phyloP scores from a whole-genome alignment of 176 grass and related monocot species.

The Oryza punctata region DNA sequence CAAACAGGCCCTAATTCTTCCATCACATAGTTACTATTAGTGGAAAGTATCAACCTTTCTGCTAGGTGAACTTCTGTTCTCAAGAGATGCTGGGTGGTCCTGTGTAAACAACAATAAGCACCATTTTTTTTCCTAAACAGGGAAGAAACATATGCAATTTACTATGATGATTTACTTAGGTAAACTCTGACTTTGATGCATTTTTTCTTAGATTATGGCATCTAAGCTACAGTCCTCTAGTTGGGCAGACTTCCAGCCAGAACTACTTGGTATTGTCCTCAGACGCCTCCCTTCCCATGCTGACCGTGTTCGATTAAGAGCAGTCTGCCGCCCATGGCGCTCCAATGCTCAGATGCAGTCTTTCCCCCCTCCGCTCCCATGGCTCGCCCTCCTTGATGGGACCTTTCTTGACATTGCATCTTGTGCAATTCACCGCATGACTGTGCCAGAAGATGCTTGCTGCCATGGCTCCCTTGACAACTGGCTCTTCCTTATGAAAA shows the following conservation, averaged over 20 bases:
- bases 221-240: background rate
- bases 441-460: background rate
- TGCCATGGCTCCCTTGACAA: background rate
- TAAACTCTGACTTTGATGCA: background rate
- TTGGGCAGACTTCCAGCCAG: background rate
- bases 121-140: background rate
- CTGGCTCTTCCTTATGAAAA: conserved; percentile 2
- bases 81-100: background rate
- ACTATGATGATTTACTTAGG: background rate
- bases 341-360: background rate
- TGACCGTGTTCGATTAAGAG: conserved; percentile 17
- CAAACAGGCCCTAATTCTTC: too few species aligned
- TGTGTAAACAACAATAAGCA: background rate
- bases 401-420: conserved; percentile 16
- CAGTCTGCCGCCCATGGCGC: conserved; percentile 17
- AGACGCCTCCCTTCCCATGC: background rate
- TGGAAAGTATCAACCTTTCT: too few species aligned
- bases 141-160: background rate
- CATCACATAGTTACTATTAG: too few species aligned
- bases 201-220: background rate
- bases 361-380: background rate
- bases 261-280: conserved; percentile 18
- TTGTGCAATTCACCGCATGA: background rate
- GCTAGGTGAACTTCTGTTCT: background rate
- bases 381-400: conserved; percentile 10